Conservation (phyloP, 2,329 filamentous ascomycete species). For the Thermomyces lanuginosus region DNA sequence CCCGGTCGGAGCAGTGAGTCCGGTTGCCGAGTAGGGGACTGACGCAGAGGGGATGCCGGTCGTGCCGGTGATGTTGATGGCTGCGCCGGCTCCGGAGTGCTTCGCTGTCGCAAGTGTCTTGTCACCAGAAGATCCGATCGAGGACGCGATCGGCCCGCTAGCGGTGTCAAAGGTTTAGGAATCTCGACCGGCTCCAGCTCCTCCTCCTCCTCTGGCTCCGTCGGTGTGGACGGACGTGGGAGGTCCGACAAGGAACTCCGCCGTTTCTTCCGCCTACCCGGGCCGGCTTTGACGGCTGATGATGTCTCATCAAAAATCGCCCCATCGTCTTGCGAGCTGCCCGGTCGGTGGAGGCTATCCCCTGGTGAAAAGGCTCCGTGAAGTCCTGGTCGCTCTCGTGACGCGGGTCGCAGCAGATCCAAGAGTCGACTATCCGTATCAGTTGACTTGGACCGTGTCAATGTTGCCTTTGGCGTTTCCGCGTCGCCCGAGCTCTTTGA, state of each 20-base stretch:
- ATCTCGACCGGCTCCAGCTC: constrained; percentile 16
- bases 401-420: constrained; percentile 36
- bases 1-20: constrained; percentile 17
- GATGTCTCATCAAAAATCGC: constrained; percentile 36
- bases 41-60: constrained; percentile 16
- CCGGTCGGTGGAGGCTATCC: constrained; percentile 27
- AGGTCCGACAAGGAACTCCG: constrained; percentile 86
- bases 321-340: constrained; percentile 32
- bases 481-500: constrained; percentile 43
- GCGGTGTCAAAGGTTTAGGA: constrained; percentile 23
- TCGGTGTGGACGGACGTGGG: constrained; percentile 46
- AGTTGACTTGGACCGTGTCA: constrained; percentile 60
- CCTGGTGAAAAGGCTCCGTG: constrained; percentile 34
- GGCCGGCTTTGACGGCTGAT: constrained; percentile 29
- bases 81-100: constrained; percentile 13
- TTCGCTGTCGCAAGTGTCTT: constrained; percentile 15
- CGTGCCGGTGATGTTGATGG: constrained; percentile 14
- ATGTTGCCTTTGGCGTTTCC: constrained; percentile 50
- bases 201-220: constrained; percentile 31
- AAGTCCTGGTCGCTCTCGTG: constrained; percentile 38
- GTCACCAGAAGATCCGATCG: constrained; percentile 14
- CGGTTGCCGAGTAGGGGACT: constrained; percentile 18
- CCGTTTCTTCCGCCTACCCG: constrained; percentile 52
- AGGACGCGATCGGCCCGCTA: constrained; percentile 11
- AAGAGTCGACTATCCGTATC: constrained; percentile 43